Percentiles rank a stretch among this genome's conserved stretches.
Evolutionary conservation across 176 grass and related monocot genomes (phyloP).

Genomic region (Elymus sibiricus): DNA sequence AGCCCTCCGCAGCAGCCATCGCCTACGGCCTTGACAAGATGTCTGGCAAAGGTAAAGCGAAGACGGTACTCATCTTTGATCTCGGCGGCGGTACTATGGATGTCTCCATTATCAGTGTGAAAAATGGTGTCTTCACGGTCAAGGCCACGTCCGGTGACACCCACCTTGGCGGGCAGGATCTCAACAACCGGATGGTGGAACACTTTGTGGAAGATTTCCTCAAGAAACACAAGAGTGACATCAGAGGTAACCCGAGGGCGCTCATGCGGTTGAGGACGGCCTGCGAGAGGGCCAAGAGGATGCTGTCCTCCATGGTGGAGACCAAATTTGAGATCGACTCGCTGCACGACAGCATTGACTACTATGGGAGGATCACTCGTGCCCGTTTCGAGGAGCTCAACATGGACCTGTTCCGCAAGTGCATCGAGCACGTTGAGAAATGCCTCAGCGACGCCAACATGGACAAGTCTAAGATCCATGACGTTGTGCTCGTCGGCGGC

Average conservation of each 20-base stretch:
- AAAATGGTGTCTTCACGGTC: neutral
- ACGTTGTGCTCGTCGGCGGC: constrained; percentile 74
- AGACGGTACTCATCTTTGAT: neutral
- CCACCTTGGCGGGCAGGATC: neutral
- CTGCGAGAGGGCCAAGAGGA: neutral
- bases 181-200: neutral
- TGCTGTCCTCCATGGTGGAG: neutral
- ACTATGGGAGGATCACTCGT: neutral
- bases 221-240: neutral
- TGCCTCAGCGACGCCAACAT: neutral
- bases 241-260: neutral
- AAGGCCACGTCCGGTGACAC: neutral
- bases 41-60: neutral
- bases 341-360: neutral
- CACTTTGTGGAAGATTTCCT: neutral
- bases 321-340: neutral
- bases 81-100: neutral
- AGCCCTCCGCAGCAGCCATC: neutral
- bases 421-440: neutral
- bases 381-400: neutral
- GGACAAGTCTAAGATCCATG: constrained; percentile 12
- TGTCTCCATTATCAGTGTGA: neutral
- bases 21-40: neutral
- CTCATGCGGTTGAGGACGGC: neutral
- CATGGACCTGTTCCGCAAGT: neutral